Evolutionary conservation across 202 grass and related monocot genomes (phyloP), one percentile per base, ranked within the genome.

Genomic region (Zoysia matrella): DNA sequence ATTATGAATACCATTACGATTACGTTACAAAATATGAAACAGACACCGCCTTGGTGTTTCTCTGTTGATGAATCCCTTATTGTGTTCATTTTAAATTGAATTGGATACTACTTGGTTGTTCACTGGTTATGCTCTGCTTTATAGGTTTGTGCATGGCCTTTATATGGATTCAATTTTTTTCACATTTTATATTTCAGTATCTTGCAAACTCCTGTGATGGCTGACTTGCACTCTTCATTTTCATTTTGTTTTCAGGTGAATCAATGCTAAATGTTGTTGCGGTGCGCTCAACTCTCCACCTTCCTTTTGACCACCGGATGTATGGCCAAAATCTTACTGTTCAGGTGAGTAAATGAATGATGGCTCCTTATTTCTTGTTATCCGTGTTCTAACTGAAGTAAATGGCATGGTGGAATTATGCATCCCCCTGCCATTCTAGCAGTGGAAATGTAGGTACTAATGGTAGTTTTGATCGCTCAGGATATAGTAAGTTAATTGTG

Each of bases 271-370:
- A 92, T 73, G 93, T 99, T 72, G 78, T 93, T 84, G 91, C 87
- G 83, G 85, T 99, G 48, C 88, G 90, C 79, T 90, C 93, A 77
- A 99, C 88, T 60, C 85, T 99, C 58, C 96, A 99, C 80, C 93
- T 99, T 82, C 96, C 96, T 69, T 96, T 80, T 82, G 93, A 99
- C 69, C 96, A 99, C 73, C 22, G 16, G 2, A 88, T 99, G 96
- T 83, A 91, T 70, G 85, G 92, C 57, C 96, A 99, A 56, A 99
- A 99, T 91, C 96, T 99, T 84, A 99, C 96, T 63, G 74, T 92
- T 77, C 96, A 99, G 96, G 96, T 99, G 13, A 79, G 67, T 14
- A 57, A 69, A 77, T 44, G 50, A 73, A 56, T 41, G 49, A 57
- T 47, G 13, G 14, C 53, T 77, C 4, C 61, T 30, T 53, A 14